Base-by-base conservation (phyloP, 1,139 yeast species). In the Suhomyces yuchorum region DNA sequence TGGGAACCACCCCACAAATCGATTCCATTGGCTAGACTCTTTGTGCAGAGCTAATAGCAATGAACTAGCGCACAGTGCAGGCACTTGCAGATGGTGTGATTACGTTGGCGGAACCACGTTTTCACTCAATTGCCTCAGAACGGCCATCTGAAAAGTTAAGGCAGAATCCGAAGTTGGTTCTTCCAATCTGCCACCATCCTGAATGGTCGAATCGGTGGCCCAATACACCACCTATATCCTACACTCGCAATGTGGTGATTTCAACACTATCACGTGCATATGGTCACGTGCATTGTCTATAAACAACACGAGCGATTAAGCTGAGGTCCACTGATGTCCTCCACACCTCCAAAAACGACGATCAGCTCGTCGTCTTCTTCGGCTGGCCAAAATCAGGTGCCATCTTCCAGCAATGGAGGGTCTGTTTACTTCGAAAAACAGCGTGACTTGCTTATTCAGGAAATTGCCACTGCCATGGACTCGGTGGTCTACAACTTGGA, bases 371-470 rank as follows among this genome's bases (percentile, higher is more conserved):
- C 46, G 8, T 44, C 51, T 2, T 45, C 46, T 3, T 20, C 34
- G 8, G 24, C 39, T 2, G 40, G 22, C 5, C 39, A 40, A 3
- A 22, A 37, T 9, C 39, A 42, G 14, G 14, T 12, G 5, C 47
- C 43, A 2, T 34, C 49, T 1, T 32, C 45, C 14, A 18, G 46
- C 11, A 35, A 34, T 11, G 46, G 48, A n/a, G 48, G 46, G 9
- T 42, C 51, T 19, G 47, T 44, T 3, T 52, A 68, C 44, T 75
- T 75, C 53, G 77, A 71, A 48, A 73, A 71, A 48, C 79, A 75
- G 49, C 63, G 80, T 32, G 78, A 75, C 54, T 56, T 72, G 41
- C 65, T 75, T 41, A 63, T 75, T 20, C 79, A 73, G 56, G 79
- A 75, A 51, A 74, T 75, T 28, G 62, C 77, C 18, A 57, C 59